Evolutionary conservation across 257 asterid genomes (phyloP).

Genomic region (Cynanchum wilfordii): DNA sequence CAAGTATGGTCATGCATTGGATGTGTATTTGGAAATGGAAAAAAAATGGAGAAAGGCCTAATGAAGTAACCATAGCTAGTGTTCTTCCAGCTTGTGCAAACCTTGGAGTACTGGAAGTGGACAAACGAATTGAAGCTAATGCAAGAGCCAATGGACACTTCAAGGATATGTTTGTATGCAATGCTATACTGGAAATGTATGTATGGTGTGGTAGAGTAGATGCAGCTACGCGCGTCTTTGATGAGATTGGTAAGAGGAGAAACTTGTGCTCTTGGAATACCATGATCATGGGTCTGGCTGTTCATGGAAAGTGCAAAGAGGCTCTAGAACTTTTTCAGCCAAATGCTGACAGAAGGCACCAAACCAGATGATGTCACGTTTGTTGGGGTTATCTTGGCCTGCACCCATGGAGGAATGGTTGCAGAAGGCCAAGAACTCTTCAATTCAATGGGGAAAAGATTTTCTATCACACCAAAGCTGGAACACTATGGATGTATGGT

Average conservation of each 20-base stretch:
- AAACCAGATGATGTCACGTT: conserved; percentile 82
- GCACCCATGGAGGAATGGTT: conserved; percentile 81
- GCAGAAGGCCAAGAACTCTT: conserved; percentile 28
- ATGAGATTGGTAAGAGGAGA: conserved; percentile 48
- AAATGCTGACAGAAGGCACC: conserved; percentile 49
- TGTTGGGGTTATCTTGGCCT: conserved; percentile 74
- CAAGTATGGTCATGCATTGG: conserved; percentile 54
- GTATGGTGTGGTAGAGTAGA: conserved; percentile 74
- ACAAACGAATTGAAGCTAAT: conserved; percentile 66
- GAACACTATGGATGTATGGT: conserved; percentile 88
- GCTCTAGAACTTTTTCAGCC: conserved; percentile 55
- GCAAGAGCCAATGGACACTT: conserved; percentile 59
- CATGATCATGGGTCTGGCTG: conserved; percentile 82
- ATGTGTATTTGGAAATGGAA: conserved; percentile 59
- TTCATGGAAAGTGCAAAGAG: conserved; percentile 60
- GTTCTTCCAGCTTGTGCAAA: conserved; percentile 89
- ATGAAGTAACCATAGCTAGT: conserved; percentile 81
- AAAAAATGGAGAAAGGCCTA: conserved; percentile 48
- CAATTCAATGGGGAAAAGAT: conserved; percentile 4
- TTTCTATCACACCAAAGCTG: conserved; percentile 9
- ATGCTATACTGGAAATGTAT: conserved; percentile 65
- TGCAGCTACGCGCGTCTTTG: conserved; percentile 54
- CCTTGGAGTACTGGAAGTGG: conserved; percentile 77
- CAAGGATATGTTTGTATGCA: conserved; percentile 52
- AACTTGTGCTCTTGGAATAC: conserved; percentile 80